phyloP scores from a whole-genome alignment of 352 stramenopile genomes.

The Phytophthora pseudosyringae region DNA sequence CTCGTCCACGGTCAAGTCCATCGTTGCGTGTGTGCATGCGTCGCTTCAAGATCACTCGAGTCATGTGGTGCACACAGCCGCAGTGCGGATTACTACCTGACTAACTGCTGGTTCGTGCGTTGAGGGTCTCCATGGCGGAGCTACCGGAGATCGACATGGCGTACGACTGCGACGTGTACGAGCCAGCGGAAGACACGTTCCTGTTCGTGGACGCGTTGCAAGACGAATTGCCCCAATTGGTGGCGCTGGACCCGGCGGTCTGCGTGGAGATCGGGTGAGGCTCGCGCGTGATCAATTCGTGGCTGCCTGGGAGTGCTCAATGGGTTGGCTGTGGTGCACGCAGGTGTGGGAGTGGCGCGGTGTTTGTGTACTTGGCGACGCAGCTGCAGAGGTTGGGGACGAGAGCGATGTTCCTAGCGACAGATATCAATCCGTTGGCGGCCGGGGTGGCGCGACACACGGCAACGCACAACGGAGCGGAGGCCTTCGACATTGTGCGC shows the following conservation, averaged over 20 bases:
- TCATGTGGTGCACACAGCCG: slow-evolving; percentile 26
- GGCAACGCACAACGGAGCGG: slow-evolving; percentile 81
- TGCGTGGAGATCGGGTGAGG: slow-evolving; percentile 90
- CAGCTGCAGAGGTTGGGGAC: slow-evolving; percentile 73
- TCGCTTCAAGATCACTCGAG: slow-evolving; percentile 32
- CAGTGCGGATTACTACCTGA: slow-evolving; percentile 9
- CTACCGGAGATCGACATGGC: slow-evolving; percentile 78
- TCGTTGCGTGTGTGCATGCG: slow-evolving; percentile 7
- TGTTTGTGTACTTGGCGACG: slow-evolving; percentile 79
- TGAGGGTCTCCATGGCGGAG: slow-evolving; percentile 36
- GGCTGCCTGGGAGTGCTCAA: too few species aligned
- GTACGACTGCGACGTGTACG: slow-evolving; percentile 94
- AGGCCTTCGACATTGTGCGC: slow-evolving; percentile 76
- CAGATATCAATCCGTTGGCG: slow-evolving; percentile 95
- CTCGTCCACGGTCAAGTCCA: slow-evolving; percentile 39
- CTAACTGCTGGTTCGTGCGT: slow-evolving; percentile 3
- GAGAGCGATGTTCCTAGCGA: slow-evolving; percentile 74
- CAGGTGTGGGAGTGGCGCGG: slow-evolving; percentile 67
- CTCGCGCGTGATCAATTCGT: too few species aligned
- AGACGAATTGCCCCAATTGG: slow-evolving; percentile 78
- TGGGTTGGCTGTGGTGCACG: too few species aligned
- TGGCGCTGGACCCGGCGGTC: slow-evolving; percentile 61
- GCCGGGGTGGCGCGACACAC: slow-evolving; percentile 84
- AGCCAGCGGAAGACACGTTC: slow-evolving; percentile 98
- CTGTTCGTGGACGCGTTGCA: slow-evolving; percentile 96